Evolutionary conservation across 2,329 filamentous ascomycete genomes (phyloP).

Genomic region (Ceratocystis alfenasii): DNA sequence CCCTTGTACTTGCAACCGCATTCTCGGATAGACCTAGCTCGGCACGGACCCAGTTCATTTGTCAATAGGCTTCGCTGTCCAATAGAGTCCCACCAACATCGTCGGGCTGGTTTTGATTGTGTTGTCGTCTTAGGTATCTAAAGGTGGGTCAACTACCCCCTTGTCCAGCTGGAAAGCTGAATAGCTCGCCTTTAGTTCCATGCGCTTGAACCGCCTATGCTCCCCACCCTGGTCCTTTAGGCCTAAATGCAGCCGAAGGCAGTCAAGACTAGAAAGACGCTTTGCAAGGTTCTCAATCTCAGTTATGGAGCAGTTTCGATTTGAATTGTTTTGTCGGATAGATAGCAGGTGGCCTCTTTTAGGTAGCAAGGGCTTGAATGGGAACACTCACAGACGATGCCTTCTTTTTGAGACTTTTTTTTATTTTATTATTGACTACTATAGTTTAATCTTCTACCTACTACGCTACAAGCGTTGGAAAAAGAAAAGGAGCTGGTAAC

Average conservation of each 20-base stretch:
- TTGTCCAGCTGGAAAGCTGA: conserved; percentile 20
- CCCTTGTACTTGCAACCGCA: too few relatives aligned
- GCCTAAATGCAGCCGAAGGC: background rate
- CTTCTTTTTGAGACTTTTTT: background rate
- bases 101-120: too few relatives aligned
- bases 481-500: too few relatives aligned
- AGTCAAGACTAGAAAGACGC: too few relatives aligned
- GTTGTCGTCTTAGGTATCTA: too few relatives aligned
- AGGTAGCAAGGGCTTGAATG: conserved; percentile 11
- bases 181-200: conserved; percentile 16
- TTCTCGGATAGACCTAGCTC: too few relatives aligned
- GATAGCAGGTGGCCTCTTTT: conserved; percentile 13
- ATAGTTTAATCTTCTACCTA: background rate
- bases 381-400: background rate
- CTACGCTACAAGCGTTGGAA: too few relatives aligned
- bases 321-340: background rate
- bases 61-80: too few relatives aligned
- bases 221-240: background rate
- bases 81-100: too few relatives aligned
- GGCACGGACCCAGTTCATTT: too few relatives aligned
- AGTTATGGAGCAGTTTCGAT: background rate
- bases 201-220: conserved; percentile 14
- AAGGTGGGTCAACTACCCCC: background rate
- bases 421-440: background rate
- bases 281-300: too few relatives aligned